These are phyloP conservation scores for Paracorniculantispora psalliotae DNA, from an alignment of 2,329 filamentous ascomycete species.

Conservation along the genomic window DNA sequence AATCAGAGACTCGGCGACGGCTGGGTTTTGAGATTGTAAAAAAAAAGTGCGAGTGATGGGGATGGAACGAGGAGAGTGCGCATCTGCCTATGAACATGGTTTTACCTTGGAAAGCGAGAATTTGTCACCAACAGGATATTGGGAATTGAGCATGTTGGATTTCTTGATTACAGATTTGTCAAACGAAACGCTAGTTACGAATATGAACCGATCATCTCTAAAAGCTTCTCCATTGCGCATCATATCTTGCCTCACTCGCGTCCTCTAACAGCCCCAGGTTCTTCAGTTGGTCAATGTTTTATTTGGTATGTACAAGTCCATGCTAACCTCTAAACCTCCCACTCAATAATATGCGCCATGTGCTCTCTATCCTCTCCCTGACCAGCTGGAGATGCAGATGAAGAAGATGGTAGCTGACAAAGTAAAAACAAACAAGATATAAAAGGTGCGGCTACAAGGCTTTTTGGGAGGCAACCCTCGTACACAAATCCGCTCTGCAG, in stretches of 20 bases:
- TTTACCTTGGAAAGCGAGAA: background rate
- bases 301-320: constrained; percentile 19
- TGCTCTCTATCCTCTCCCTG: background rate
- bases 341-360: constrained; percentile 7
- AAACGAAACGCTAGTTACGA: background rate
- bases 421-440: constrained; percentile 13
- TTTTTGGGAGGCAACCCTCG: background rate
- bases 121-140: background rate
- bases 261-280: too few species aligned
- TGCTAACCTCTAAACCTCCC: background rate
- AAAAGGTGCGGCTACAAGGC: constrained; percentile 13
- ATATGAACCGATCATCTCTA: background rate
- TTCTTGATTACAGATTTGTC: background rate
- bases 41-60: too few species aligned
- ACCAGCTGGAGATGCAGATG: background rate
- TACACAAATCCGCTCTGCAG: background rate
- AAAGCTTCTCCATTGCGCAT: background rate
- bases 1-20: constrained; percentile 54
- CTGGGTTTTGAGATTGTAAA: constrained; percentile 54
- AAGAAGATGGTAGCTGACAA: background rate
- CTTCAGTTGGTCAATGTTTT: constrained; percentile 11
- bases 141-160: background rate
- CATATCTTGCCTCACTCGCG: background rate
- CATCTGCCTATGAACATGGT: background rate
- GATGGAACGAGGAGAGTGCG: background rate